Base-by-base conservation (phyloP, 148 eudicot genomes). In the Chenopodium berlandieri region DNA sequence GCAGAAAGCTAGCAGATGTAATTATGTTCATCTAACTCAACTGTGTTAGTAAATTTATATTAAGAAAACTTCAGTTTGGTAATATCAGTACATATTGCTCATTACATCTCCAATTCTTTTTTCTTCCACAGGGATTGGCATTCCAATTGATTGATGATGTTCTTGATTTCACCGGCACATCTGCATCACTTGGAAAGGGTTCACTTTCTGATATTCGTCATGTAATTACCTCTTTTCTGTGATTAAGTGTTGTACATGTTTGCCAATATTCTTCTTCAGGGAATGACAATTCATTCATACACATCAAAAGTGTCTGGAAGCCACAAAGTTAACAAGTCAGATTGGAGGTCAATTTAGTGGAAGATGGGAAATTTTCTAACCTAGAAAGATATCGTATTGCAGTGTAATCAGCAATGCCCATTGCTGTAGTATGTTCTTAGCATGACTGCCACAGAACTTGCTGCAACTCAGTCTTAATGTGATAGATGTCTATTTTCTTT, bases 101-200 rank as follows among this genome's bases (percentile, higher is more conserved):
- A 58, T 48, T 71, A 19, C 22, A n/a, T 50, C 30, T 27, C 62
- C 22, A 4, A 12, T 73, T 84, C 25, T 66, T 68, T 71, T 58
- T 79, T 80, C 65, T 32, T 71, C 68, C 7, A 25, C 94, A 95
- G 97, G 98, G 98, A 70, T 80, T 95, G 93, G 97, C 98, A 60
- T 95, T 74, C 85, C 98, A 95, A 82, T 82, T 95, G 83, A 93
- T 93, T 40, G 98, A 95, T 31, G 98, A 95, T 27, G 94, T 92
- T 52, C 97, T 93, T 48, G 98, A 95, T 89, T 95, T 92, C 90
- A 95, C 94, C 31, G 97, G 97, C 84, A 95, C 97, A 50, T 93
- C 98, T 72, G 76, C 93, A 31, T 90, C 97, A 67, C 98, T 95
- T 54, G 98, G 98, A 62, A 95, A 95, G 88, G 97, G 97, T 75